These are phyloP conservation scores for Fusarium brevicatenulatum DNA, from an alignment of 2,329 filamentous ascomycete genomes.

Conservation along the genomic window DNA sequence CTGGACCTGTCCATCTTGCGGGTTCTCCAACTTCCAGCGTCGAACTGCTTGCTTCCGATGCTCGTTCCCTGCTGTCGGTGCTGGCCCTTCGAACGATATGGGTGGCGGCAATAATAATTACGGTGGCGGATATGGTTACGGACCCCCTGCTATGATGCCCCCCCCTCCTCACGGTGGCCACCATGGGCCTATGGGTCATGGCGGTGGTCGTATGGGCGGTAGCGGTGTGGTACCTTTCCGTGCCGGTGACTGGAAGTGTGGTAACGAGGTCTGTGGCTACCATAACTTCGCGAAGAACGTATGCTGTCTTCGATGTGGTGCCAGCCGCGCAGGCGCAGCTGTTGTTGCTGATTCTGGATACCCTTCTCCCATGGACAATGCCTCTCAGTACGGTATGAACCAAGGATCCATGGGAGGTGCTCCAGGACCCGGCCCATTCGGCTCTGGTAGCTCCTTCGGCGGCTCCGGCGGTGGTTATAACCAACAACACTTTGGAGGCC, in stretches of 20 bases:
- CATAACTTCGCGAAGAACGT: constrained; percentile 99
- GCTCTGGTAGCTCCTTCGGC: constrained; percentile 75
- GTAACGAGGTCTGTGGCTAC: constrained; percentile 95
- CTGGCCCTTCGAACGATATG: constrained; percentile 74
- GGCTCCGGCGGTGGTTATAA: constrained; percentile 69
- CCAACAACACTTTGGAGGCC: constrained; percentile 89
- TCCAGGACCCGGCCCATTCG: constrained; percentile 80
- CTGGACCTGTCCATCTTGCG: constrained; percentile 98
- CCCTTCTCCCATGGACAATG: constrained; percentile 87
- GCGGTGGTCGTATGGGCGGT: constrained; percentile 78
- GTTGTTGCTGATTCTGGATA: constrained; percentile 95
- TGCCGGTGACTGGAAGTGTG: constrained; percentile 98
- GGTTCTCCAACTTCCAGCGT: constrained; percentile 99
- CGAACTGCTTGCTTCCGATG: constrained; percentile 98
- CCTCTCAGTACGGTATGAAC: constrained; percentile 85
- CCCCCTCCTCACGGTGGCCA: constrained; percentile 76
- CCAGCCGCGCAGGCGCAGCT: constrained; percentile 90
- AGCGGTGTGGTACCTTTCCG: constrained; percentile 94
- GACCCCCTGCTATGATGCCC: constrained; percentile 83
- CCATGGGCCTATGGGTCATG: constrained; percentile 65
- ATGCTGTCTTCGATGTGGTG: constrained; percentile 94
- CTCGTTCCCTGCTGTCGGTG: constrained; percentile 94
- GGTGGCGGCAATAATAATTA: constrained; percentile 73
- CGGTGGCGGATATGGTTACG: constrained; percentile 62
- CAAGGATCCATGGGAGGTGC: constrained; percentile 88